These are phyloP conservation scores for Dendrobium chrysotoxum DNA, from an alignment of 106 monocot species.

Conservation along the genomic window DNA sequence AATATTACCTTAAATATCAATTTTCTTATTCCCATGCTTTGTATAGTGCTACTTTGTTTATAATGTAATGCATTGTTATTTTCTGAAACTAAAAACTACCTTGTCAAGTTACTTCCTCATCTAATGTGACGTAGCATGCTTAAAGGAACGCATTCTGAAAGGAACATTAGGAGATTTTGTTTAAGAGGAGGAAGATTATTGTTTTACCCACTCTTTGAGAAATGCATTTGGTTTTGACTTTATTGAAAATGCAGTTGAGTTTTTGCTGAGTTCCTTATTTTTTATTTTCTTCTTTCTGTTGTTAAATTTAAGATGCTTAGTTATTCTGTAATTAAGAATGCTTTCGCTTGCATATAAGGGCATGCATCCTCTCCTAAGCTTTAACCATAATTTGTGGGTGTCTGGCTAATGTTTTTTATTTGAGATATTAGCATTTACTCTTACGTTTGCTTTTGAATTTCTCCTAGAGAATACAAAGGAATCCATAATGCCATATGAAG, in stretches of 20 bases:
- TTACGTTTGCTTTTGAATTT: neutral
- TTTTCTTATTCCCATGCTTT: neutral
- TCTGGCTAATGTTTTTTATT: neutral
- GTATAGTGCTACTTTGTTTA: neutral
- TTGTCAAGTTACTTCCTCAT: neutral
- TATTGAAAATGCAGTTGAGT: neutral
- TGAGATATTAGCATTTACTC: neutral
- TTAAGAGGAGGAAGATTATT: neutral
- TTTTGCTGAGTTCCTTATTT: neutral
- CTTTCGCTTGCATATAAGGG: neutral
- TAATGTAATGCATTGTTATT: neutral
- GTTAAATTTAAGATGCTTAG: neutral
- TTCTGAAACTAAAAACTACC: neutral
- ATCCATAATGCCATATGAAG: neutral
- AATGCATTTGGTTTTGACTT: neutral
- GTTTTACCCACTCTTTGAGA: neutral
- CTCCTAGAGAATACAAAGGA: neutral
- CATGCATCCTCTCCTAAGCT: neutral
- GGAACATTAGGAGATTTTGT: too few relatives aligned
- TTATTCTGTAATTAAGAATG: neutral
- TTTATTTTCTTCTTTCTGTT: neutral
- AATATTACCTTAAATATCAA: neutral
- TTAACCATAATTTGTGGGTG: neutral
- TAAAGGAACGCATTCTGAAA: too few relatives aligned
- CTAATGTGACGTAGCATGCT: too few relatives aligned